A percentile compares a stretch with the other conserved stretches of the same genome.
These are phyloP conservation scores for Leonotis leonurus DNA, from an alignment of 257 asterid species.

Conservation along the genomic window DNA sequence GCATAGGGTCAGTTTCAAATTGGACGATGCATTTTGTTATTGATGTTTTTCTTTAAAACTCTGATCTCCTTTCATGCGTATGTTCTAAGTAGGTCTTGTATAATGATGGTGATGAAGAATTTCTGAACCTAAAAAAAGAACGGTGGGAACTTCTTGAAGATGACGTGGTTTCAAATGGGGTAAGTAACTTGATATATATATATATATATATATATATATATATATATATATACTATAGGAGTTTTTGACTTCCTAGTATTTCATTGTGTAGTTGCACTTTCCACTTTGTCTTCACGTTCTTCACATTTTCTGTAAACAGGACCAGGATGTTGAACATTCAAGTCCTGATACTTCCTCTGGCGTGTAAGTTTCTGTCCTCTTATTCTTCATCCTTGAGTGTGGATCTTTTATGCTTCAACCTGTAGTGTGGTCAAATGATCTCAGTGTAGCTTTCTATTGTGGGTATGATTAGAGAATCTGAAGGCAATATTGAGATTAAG, in stretches of 20 bases:
- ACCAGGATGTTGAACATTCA: constrained; percentile 43
- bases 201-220: no score
- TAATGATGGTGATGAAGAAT: constrained; percentile 76
- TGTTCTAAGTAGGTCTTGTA: constrained; percentile 49
- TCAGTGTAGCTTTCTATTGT: no score
- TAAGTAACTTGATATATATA: constrained; percentile 35
- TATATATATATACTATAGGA: constrained; percentile 1
- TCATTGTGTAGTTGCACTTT: constrained; percentile 11
- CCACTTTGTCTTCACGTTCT: neutral
- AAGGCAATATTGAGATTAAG: constrained; percentile 18
- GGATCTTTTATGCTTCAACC: neutral
- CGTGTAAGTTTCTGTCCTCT: constrained; percentile 42
- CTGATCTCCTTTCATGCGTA: constrained; percentile 4
- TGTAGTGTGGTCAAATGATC: neutral
- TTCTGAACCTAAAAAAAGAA: constrained; percentile 52
- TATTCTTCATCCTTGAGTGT: no score
- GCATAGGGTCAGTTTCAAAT: constrained; percentile 55
- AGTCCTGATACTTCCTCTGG: constrained; percentile 55
- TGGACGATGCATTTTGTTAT: constrained; percentile 8
- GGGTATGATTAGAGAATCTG: neutral
- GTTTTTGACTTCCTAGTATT: no score
- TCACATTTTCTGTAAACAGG: constrained; percentile 36
- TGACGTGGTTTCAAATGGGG: constrained; percentile 40
- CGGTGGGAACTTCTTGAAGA: constrained; percentile 49
- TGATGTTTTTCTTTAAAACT: constrained; percentile 16